Evolutionary conservation across 2,329 filamentous ascomycete genomes (phyloP).

Genomic region (Ophidiomyces ophidiicola): DNA sequence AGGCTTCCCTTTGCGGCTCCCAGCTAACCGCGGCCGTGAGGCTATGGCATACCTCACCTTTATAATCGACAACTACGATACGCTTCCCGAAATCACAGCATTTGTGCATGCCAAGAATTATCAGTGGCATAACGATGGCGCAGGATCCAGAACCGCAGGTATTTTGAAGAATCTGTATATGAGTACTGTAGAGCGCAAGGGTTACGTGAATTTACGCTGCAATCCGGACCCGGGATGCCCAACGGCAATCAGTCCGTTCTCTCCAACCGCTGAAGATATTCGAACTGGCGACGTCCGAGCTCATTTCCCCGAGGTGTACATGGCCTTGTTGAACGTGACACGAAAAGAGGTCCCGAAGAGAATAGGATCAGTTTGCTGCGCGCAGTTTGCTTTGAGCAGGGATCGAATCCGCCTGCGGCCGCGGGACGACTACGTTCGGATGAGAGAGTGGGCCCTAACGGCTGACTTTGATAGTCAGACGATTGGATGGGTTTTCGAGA

Average conservation of each 20-base stretch:
- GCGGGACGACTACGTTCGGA: slow-evolving; percentile 42
- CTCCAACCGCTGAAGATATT: slow-evolving; percentile 29
- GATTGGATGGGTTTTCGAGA: slow-evolving; percentile 51
- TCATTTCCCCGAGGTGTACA: slow-evolving; percentile 39
- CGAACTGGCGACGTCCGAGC: slow-evolving; percentile 32
- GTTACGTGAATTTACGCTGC: slow-evolving; percentile 45
- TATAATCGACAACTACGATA: slow-evolving; percentile 34
- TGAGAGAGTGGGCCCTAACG: slow-evolving; percentile 48
- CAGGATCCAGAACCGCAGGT: slow-evolving; percentile 40
- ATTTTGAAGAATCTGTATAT: slow-evolving; percentile 40
- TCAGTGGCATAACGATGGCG: slow-evolving; percentile 42
- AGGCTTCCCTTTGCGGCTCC: slow-evolving; percentile 6
- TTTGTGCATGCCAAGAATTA: slow-evolving; percentile 32
- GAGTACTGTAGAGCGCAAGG: slow-evolving; percentile 37
- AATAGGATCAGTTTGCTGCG: slow-evolving; percentile 43
- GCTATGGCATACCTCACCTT: slow-evolving; percentile 13
- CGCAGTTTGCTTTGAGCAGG: slow-evolving; percentile 43
- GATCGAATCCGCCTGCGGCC: slow-evolving; percentile 37
- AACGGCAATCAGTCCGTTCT: slow-evolving; percentile 37
- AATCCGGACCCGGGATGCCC: slow-evolving; percentile 43
- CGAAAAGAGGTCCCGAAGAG: slow-evolving; percentile 27
- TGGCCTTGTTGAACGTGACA: slow-evolving; percentile 36
- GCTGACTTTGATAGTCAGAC: slow-evolving; percentile 43
- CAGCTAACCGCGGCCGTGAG: slow-evolving; percentile 11
- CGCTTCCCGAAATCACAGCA: slow-evolving; percentile 30